Percentiles rank a stretch among this genome's conserved stretches.
Conservation (phyloP, 495 filamentous ascomycete species). For the Penicillium macrosclerotiorum region DNA sequence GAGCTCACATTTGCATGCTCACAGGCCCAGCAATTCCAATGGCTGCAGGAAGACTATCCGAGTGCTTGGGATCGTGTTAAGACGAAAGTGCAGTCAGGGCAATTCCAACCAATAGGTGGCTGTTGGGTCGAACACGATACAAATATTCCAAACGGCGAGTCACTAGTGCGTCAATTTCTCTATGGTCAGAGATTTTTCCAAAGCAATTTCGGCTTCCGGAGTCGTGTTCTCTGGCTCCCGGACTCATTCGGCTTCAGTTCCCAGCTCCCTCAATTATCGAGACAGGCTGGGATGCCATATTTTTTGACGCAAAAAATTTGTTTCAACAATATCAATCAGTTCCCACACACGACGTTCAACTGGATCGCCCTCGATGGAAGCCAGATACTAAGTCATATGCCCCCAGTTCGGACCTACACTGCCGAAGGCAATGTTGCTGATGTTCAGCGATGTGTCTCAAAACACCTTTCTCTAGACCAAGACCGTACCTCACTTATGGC, state of each 20-base stretch:
- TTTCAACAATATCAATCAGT: conserved; percentile 98
- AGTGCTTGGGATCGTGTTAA: conserved; percentile 86
- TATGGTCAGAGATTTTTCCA: conserved; percentile 95
- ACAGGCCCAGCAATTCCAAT: conserved; percentile 96
- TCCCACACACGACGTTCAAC: conserved; percentile 97
- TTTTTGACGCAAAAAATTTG: conserved; percentile 97
- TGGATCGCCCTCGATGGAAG: conserved; percentile 95
- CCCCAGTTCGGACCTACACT: conserved; percentile 90
- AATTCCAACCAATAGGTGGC: conserved; percentile 91
- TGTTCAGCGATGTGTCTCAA: conserved; percentile 81
- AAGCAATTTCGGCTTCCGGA: conserved; percentile 84
- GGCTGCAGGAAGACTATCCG: conserved; percentile 88
- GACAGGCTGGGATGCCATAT: conserved; percentile 86
- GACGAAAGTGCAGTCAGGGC: conserved; percentile 80
- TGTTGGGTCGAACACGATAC: conserved; percentile 99
- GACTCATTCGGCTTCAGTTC: conserved; percentile 97
- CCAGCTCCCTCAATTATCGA: conserved; percentile 89
- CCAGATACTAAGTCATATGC: conserved; percentile 96
- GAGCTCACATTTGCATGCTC: conserved; percentile 90
- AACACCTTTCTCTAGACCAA: conserved; percentile 93
- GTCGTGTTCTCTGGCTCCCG: conserved; percentile 92
- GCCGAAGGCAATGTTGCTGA: conserved; percentile 93
- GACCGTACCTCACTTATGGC: conserved; percentile 85
- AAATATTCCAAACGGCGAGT: conserved; percentile 93
- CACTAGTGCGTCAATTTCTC: conserved; percentile 86